phyloP scores from a whole-genome alignment of 2,329 filamentous ascomycete genomes.

The Cryphonectria radicalis region DNA sequence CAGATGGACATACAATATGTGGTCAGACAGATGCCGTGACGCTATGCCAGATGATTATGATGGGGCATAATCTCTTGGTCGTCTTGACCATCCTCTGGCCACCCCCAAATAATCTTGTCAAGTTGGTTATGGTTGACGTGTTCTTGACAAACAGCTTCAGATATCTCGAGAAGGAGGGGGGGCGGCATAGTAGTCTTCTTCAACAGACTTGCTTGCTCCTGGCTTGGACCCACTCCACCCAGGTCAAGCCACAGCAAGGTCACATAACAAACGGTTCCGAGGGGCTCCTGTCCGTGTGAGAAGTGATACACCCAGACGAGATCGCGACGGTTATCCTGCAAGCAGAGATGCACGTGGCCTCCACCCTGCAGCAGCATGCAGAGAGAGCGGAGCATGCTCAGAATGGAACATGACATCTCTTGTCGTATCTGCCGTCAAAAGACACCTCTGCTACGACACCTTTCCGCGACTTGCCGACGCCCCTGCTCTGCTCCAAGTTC shows the following conservation, averaged over 20 bases:
- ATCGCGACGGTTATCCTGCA: neutral
- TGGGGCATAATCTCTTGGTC: neutral
- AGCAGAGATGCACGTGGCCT: constrained; percentile 14
- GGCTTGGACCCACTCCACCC: neutral
- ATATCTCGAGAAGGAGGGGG: neutral
- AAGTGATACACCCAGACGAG: neutral
- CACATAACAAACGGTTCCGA: neutral
- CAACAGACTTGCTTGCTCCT: neutral
- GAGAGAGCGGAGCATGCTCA: neutral
- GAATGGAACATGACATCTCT: constrained; percentile 1
- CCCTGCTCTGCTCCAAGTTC: neutral
- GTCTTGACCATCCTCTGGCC: neutral
- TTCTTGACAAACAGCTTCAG: neutral
- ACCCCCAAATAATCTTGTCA: neutral
- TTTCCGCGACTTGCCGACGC: neutral
- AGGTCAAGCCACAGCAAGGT: neutral
- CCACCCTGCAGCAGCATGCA: constrained; percentile 17
- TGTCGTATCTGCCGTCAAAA: neutral
- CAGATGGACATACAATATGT: neutral
- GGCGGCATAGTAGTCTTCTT: neutral
- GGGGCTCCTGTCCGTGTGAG: neutral
- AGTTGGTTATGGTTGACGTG: neutral
- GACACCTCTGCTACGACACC: neutral
- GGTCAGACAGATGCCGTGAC: neutral
- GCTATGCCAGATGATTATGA: neutral